phyloP scores from a whole-genome alignment of 441 rosid genomes.

The Breynia disticha region DNA sequence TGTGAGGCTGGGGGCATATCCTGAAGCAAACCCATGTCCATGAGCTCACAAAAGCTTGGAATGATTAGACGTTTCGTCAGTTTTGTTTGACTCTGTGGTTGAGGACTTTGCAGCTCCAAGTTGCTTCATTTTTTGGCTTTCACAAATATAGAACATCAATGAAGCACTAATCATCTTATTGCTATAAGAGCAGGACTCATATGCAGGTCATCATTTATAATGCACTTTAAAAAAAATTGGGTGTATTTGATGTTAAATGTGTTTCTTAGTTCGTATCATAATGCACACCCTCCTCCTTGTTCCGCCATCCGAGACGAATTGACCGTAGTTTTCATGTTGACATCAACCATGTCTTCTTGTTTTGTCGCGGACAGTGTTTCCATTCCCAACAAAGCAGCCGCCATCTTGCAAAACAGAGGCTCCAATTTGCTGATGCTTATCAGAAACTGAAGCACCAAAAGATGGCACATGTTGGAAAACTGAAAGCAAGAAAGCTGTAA shows the following conservation, averaged over 20 bases:
- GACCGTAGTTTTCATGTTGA: slow-evolving; percentile 53
- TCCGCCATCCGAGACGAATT: slow-evolving; percentile 43
- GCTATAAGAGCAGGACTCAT: neutral
- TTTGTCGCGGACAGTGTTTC: slow-evolving; percentile 70
- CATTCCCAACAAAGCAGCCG: slow-evolving; percentile 80
- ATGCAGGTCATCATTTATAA: slow-evolving; percentile 3
- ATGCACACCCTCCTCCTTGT: slow-evolving; percentile 51
- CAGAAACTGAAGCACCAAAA: neutral
- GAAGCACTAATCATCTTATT: neutral
- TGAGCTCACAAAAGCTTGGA: neutral
- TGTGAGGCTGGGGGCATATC: neutral
- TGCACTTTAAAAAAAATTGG: slow-evolving; percentile 1
- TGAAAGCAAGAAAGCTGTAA: too few species aligned
- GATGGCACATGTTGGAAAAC: too few species aligned
- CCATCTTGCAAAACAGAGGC: slow-evolving; percentile 75
- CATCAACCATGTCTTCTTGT: slow-evolving; percentile 83
- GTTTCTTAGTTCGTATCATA: slow-evolving; percentile 11
- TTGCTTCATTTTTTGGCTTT: neutral
- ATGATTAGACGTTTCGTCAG: neutral
- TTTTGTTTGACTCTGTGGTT: neutral
- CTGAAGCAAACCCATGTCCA: neutral
- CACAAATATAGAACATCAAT: too few species aligned
- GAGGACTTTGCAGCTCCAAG: neutral
- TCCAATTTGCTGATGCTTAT: slow-evolving; percentile 8
- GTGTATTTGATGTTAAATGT: neutral